Percentiles rank a stretch among this genome's conserved stretches.
These are phyloP conservation scores for Tephrocybe sp. DNA, from an alignment of 768 basidiomycete genomes.

Conservation along the genomic window DNA sequence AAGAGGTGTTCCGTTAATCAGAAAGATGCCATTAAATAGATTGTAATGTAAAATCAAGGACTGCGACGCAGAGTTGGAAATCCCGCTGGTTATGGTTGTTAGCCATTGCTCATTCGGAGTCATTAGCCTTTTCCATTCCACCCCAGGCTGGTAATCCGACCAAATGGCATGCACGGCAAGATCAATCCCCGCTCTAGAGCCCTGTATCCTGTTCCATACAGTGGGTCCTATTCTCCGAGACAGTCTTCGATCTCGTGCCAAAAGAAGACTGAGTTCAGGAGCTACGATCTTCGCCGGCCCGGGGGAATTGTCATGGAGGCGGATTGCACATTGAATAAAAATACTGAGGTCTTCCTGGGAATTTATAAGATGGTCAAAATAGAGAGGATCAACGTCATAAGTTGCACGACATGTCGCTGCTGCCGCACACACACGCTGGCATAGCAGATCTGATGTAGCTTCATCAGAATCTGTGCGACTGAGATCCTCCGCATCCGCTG, in stretches of 20 bases:
- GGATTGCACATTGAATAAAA: conserved; percentile 21
- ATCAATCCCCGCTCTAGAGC: conserved; percentile 9
- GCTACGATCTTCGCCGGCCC: background rate
- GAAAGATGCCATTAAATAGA: conserved; percentile 35
- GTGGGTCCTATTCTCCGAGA: conserved; percentile 21
- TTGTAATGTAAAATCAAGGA: conserved; percentile 35
- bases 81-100: conserved; percentile 5
- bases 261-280: conserved; percentile 15
- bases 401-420: conserved; percentile 9
- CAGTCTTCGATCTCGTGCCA: conserved; percentile 28
- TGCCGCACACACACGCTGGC: conserved; percentile 3
- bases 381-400: conserved; percentile 22
- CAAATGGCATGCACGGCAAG: conserved; percentile 14
- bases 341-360: conserved; percentile 20
- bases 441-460: background rate
- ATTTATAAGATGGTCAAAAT: conserved; percentile 14
- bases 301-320: conserved; percentile 24
- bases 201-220: conserved; percentile 2
- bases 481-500: background rate
- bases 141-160: conserved; percentile 13
- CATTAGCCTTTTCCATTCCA: conserved; percentile 19
- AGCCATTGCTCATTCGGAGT: conserved; percentile 27
- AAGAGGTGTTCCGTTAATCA: conserved; percentile 38
- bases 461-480: conserved; percentile 7
- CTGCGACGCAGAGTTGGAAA: background rate